These are phyloP conservation scores for Hypomontagnella submonticulosa DNA, from an alignment of 495 filamentous ascomycete genomes.

Conservation along the genomic window DNA sequence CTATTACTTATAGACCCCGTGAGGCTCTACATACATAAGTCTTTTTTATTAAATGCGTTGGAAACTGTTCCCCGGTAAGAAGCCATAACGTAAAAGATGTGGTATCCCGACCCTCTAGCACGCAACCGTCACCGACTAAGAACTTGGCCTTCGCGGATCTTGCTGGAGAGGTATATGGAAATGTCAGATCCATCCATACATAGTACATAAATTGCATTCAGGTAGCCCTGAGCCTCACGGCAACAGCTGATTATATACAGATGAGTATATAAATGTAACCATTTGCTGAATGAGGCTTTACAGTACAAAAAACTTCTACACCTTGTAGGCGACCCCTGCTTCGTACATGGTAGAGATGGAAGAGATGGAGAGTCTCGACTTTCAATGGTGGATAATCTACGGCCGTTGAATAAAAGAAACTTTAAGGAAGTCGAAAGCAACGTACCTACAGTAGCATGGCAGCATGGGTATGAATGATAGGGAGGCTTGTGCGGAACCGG, in stretches of 20 bases:
- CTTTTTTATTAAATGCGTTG: slow-evolving; percentile 14
- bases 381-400: slow-evolving; percentile 45
- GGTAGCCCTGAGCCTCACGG: slow-evolving; percentile 15
- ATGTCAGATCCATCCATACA: slow-evolving; percentile 21
- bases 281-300: background rate
- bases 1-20: slow-evolving; percentile 21
- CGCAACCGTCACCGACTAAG: slow-evolving; percentile 29
- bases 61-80: slow-evolving; percentile 28
- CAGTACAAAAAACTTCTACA: slow-evolving; percentile 7
- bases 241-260: slow-evolving; percentile 3
- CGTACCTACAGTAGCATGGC: slow-evolving; percentile 19
- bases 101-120: slow-evolving; percentile 40
- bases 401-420: slow-evolving; percentile 34
- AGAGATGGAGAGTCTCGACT: slow-evolving; percentile 31
- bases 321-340: slow-evolving; percentile 13
- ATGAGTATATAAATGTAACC: background rate
- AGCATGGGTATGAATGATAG: slow-evolving; percentile 42
- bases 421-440: background rate
- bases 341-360: slow-evolving; percentile 10
- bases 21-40: slow-evolving; percentile 32
- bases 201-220: slow-evolving; percentile 10
- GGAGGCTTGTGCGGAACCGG: slow-evolving; percentile 45
- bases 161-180: slow-evolving; percentile 17
- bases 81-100: slow-evolving; percentile 41
- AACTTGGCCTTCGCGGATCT: slow-evolving; percentile 28